Evolutionary conservation across 2,329 filamentous ascomycete species (phyloP).

Genomic region (Cercospora brassicicola): DNA sequence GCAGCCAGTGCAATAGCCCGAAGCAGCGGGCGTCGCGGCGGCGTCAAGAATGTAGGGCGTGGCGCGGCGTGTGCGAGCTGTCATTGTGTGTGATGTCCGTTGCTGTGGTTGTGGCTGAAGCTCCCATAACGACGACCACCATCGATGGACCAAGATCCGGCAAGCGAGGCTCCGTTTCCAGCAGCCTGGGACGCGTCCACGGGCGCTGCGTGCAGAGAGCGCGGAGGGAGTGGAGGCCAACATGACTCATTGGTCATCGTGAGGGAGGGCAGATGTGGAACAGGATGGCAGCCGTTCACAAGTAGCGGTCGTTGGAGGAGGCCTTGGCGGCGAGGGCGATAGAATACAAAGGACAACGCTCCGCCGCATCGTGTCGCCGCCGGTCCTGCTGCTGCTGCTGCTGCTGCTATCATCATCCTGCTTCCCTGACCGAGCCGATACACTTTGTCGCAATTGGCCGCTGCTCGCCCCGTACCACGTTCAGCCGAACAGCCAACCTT

Average conservation of each 20-base stretch:
- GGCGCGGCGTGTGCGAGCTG: constrained; percentile 18
- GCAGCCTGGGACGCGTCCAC: constrained; percentile 18
- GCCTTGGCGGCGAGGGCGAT: constrained; percentile 13
- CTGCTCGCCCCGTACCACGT: constrained; percentile 6
- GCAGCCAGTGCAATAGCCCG: constrained; percentile 23
- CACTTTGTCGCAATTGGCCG: constrained; percentile 11
- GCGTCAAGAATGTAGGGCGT: constrained; percentile 22
- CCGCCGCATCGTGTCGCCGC: constrained; percentile 10
- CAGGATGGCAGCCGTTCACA: constrained; percentile 17
- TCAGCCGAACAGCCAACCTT: constrained; percentile 22
- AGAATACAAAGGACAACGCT: constrained; percentile 22
- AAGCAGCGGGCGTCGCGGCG: constrained; percentile 8
- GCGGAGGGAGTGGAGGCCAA: constrained; percentile 20
- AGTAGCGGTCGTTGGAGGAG: constrained; percentile 4
- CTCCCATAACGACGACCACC: constrained; percentile 1
- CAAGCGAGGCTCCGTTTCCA: constrained; percentile 16
- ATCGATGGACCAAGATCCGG: neutral
- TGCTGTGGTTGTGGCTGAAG: constrained; percentile 23
- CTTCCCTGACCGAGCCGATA: constrained; percentile 1
- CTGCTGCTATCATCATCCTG: neutral
- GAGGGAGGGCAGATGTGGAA: constrained; percentile 13
- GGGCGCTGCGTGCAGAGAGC: neutral
- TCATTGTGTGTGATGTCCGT: constrained; percentile 22
- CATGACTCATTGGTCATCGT: constrained; percentile 28
- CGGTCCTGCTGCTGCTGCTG: neutral